Percentiles rank a stretch among this genome's conserved stretches.
Evolutionary conservation across 2,329 filamentous ascomycete genomes (phyloP).

Genomic region (Diaporthe nobilis): DNA sequence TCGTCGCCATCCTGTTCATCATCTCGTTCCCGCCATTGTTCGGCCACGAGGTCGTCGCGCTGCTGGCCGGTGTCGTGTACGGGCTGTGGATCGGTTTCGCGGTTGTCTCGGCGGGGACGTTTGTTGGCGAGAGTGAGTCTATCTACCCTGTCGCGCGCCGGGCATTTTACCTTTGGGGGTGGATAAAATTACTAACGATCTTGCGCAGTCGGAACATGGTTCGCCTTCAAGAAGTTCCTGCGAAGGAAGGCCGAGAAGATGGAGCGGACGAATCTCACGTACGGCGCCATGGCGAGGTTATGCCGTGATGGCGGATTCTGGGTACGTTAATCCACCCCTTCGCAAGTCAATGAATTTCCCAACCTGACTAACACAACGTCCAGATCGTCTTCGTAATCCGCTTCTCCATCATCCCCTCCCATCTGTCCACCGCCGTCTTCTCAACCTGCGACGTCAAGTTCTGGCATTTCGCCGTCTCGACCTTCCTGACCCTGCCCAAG

Average conservation of each 20-base stretch:
- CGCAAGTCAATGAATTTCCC: too few species aligned
- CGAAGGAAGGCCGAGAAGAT: slow-evolving; percentile 53
- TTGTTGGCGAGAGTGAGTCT: slow-evolving; percentile 55
- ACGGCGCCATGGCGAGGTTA: slow-evolving; percentile 56
- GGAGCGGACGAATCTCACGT: slow-evolving; percentile 57
- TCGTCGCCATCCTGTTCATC: slow-evolving; percentile 54
- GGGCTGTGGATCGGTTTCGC: slow-evolving; percentile 58
- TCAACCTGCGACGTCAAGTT: slow-evolving; percentile 59
- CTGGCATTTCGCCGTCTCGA: slow-evolving; percentile 57
- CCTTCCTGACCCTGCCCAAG: slow-evolving; percentile 57
- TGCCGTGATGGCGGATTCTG: slow-evolving; percentile 58
- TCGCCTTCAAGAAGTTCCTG: slow-evolving; percentile 56
- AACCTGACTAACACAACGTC: slow-evolving; percentile 21
- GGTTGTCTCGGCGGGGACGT: slow-evolving; percentile 57
- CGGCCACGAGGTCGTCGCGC: slow-evolving; percentile 58
- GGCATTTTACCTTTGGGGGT: too few species aligned
- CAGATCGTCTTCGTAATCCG: slow-evolving; percentile 58
- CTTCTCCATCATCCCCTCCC: slow-evolving; percentile 57
- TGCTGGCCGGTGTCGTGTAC: slow-evolving; percentile 58
- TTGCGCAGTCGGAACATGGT: slow-evolving; percentile 55
- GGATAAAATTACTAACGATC: slow-evolving; percentile 1
- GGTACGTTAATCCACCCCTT: slow-evolving; percentile 44
- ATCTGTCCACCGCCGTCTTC: slow-evolving; percentile 60
- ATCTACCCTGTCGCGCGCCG: background rate
- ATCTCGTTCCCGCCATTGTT: slow-evolving; percentile 60